A percentile compares a stretch with the other conserved stretches of the same genome.
Conservation (phyloP, 495 filamentous ascomycete species). For the Hypomontagnella submonticulosa region DNA sequence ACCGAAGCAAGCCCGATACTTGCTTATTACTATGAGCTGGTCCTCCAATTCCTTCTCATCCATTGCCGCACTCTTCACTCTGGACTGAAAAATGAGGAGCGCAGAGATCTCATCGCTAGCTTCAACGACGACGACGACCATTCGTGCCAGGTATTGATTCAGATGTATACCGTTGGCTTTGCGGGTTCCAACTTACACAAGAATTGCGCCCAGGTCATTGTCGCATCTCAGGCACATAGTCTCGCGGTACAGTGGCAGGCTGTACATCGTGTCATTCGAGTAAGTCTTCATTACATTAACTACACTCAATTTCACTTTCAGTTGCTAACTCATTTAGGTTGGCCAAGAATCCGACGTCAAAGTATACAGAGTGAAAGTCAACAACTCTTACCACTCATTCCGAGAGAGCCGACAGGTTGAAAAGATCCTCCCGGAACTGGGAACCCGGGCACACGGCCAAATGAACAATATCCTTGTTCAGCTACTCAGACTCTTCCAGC, state of each 20-base stretch:
- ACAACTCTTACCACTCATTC: constrained; percentile 43
- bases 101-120: constrained; percentile 35
- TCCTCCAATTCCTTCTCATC: constrained; percentile 43
- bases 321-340: constrained; percentile 38
- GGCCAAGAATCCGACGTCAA: constrained; percentile 41
- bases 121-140: constrained; percentile 35
- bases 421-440: constrained; percentile 44
- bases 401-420: constrained; percentile 45
- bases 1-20: constrained; percentile 39
- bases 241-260: constrained; percentile 42
- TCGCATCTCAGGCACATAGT: constrained; percentile 40
- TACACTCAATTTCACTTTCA: not conserved
- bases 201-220: constrained; percentile 37
- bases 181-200: constrained; percentile 46
- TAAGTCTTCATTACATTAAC: constrained; percentile 18
- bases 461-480: constrained; percentile 34
- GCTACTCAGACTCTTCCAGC: constrained; percentile 44
- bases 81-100: constrained; percentile 23
- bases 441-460: constrained; percentile 32
- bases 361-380: constrained; percentile 39
- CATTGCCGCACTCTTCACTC: constrained; percentile 41
- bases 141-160: constrained; percentile 44
- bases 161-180: constrained; percentile 45
- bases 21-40: constrained; percentile 46
- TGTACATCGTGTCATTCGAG: constrained; percentile 43